Evolutionary conservation across 805 yeast genomes (phyloP).

Genomic region (Yamadazyma takamatsuzukensis): DNA sequence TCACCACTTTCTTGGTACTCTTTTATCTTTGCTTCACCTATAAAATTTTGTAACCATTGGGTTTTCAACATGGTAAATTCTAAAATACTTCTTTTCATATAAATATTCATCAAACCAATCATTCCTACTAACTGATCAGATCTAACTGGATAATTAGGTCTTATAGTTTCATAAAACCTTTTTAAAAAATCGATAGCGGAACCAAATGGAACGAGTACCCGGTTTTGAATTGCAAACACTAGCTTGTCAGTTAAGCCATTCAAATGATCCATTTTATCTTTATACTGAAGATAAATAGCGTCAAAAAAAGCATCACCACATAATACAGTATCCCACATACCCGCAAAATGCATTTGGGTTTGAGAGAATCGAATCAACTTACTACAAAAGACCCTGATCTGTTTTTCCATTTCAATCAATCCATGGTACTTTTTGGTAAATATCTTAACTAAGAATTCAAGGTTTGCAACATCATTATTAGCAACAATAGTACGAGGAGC

Average conservation of each 20-base stretch:
- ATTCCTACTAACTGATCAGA: no score
- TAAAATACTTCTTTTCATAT: no score
- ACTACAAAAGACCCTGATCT: background rate
- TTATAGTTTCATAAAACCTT: background rate
- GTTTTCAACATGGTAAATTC: conserved; percentile 11
- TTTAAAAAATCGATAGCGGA: conserved; percentile 1
- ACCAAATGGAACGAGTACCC: conserved; percentile 1
- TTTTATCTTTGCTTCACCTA: conserved; percentile 15
- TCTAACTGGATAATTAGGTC: background rate
- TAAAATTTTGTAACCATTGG: conserved; percentile 13
- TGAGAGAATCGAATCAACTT: conserved; percentile 1
- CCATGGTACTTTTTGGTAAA: no score
- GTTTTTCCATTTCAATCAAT: background rate
- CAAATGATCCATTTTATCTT: conserved; percentile 5
- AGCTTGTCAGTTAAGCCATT: conserved; percentile 1
- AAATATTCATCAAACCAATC: no score
- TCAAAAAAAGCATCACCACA: conserved; percentile 9
- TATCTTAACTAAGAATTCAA: no score
- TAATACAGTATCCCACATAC: conserved; percentile 6
- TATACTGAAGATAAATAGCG: conserved; percentile 2
- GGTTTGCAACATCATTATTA: no score
- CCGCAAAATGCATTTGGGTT: conserved; percentile 3
- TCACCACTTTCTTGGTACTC: conserved; percentile 14
- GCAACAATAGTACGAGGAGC: no score
- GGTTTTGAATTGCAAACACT: background rate